Percentiles rank a stretch among this genome's conserved stretches.
Evolutionary conservation across 345 rosid species (phyloP).

Genomic region (Lenwebbia sp.): DNA sequence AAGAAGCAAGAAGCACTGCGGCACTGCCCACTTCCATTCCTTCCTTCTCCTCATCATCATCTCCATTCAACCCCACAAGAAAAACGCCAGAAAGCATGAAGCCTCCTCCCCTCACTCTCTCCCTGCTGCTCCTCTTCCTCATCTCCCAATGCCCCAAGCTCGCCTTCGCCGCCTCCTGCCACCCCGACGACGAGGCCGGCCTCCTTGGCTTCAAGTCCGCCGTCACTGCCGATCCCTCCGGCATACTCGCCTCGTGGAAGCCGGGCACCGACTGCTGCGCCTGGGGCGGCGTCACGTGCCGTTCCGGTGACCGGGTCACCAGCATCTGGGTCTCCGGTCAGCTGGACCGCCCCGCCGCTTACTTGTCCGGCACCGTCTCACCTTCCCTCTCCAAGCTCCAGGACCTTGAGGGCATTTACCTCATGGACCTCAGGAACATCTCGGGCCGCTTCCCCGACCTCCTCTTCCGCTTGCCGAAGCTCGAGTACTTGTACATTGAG

Average conservation of each 20-base stretch:
- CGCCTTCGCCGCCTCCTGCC: slow-evolving; percentile 40
- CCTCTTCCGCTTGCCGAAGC: slow-evolving; percentile 36
- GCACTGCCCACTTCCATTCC: neutral
- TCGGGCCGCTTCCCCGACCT: slow-evolving; percentile 57
- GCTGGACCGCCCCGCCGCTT: slow-evolving; percentile 22
- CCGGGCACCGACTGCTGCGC: slow-evolving; percentile 61
- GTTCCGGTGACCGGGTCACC: slow-evolving; percentile 28
- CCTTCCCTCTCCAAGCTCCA: slow-evolving; percentile 34
- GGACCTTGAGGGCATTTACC: slow-evolving; percentile 38
- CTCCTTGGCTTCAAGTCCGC: slow-evolving; percentile 63
- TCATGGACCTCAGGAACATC: slow-evolving; percentile 33
- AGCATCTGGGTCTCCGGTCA: slow-evolving; percentile 19
- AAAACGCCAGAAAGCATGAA: neutral
- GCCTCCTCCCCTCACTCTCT: neutral
- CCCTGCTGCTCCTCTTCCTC: slow-evolving; percentile 7
- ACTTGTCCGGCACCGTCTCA: slow-evolving; percentile 55
- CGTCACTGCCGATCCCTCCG: slow-evolving; percentile 59
- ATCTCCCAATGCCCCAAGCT: neutral
- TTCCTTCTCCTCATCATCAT: neutral
- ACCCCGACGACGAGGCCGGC: slow-evolving; percentile 55
- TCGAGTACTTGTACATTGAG: slow-evolving; percentile 44
- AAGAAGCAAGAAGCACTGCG: neutral
- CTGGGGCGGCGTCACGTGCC: slow-evolving; percentile 49
- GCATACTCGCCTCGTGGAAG: slow-evolving; percentile 56
- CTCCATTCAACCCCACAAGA: neutral